Conservation (phyloP, 495 filamentous ascomycete species). For the Penicillium robsamsonii region DNA sequence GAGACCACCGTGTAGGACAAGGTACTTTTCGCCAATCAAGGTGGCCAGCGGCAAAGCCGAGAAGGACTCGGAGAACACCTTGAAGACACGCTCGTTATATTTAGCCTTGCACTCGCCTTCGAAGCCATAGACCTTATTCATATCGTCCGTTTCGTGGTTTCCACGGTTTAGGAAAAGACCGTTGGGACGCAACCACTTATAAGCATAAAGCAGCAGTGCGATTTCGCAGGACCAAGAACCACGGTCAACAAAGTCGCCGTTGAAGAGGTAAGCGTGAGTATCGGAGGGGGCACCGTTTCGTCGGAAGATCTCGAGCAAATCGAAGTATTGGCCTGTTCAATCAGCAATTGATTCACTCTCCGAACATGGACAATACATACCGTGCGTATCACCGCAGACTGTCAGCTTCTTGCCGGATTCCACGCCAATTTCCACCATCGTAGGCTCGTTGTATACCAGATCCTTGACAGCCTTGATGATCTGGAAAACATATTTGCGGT, state of each 20-base stretch:
- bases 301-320: slow-evolving; percentile 93
- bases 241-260: slow-evolving; percentile 97
- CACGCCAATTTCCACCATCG: slow-evolving; percentile 94
- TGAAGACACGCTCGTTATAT: slow-evolving; percentile 94
- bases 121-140: slow-evolving; percentile 98
- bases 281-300: slow-evolving; percentile 81
- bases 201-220: slow-evolving; percentile 87
- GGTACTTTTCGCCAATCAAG: slow-evolving; percentile 84
- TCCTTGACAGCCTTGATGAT: slow-evolving; percentile 88
- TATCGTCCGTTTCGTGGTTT: slow-evolving; percentile 99
- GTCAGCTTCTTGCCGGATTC: slow-evolving; percentile 74
- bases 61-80: slow-evolving; percentile 97
- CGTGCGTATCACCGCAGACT: slow-evolving; percentile 97
- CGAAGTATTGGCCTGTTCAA: slow-evolving; percentile 85
- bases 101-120: slow-evolving; percentile 98
- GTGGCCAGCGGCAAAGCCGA: slow-evolving; percentile 92
- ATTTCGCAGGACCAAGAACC: slow-evolving; percentile 98
- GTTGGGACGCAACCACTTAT: slow-evolving; percentile 90
- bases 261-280: slow-evolving; percentile 93
- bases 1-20: slow-evolving; percentile 91
- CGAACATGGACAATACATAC: slow-evolving; percentile 42
- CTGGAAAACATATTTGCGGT: slow-evolving; percentile 95
- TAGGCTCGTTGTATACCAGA: slow-evolving; percentile 86
- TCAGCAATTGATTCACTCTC: slow-evolving; percentile 13
- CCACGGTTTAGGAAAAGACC: slow-evolving; percentile 95